phyloP scores from a whole-genome alignment of 805 yeast species.

The Saccharomyces cerevisiae region DNA sequence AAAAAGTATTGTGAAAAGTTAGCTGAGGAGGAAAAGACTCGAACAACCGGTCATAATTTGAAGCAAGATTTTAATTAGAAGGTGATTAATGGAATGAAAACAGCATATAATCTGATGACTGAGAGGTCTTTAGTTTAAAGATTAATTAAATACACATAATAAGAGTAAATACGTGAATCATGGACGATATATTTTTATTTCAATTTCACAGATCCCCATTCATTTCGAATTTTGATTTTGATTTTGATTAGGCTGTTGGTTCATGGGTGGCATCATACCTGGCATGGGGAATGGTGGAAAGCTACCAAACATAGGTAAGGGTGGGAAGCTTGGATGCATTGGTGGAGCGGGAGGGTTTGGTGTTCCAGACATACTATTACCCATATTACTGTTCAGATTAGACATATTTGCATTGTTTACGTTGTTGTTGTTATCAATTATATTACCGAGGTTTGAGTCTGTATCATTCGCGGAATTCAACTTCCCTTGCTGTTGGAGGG shows the following conservation, averaged over 20 bases:
- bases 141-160: background rate
- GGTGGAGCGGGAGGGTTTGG: slow-evolving; percentile 18
- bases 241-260: slow-evolving; percentile 12
- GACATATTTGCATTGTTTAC: slow-evolving; percentile 2
- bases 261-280: slow-evolving; percentile 34
- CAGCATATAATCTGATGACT: background rate
- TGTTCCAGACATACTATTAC: background rate
- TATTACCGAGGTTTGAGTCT: background rate
- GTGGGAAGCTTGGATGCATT: slow-evolving; percentile 22
- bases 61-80: background rate
- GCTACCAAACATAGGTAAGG: slow-evolving; percentile 31
- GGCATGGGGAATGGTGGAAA: slow-evolving; percentile 32
- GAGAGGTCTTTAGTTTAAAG: background rate
- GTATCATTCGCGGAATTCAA: slow-evolving; percentile 26
- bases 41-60: background rate
- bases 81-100: background rate
- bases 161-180: background rate
- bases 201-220: background rate
- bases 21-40: background rate
- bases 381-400: slow-evolving; percentile 1
- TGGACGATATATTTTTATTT: background rate
- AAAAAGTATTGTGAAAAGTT: slow-evolving; percentile 32
- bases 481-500: slow-evolving; percentile 32
- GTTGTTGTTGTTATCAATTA: slow-evolving; percentile 15
- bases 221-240: slow-evolving; percentile 1